A percentile compares a stretch with the other conserved stretches of the same genome.
These are phyloP conservation scores for Cladosporium velox DNA, from an alignment of 2,329 filamentous ascomycete species.

Conservation along the genomic window DNA sequence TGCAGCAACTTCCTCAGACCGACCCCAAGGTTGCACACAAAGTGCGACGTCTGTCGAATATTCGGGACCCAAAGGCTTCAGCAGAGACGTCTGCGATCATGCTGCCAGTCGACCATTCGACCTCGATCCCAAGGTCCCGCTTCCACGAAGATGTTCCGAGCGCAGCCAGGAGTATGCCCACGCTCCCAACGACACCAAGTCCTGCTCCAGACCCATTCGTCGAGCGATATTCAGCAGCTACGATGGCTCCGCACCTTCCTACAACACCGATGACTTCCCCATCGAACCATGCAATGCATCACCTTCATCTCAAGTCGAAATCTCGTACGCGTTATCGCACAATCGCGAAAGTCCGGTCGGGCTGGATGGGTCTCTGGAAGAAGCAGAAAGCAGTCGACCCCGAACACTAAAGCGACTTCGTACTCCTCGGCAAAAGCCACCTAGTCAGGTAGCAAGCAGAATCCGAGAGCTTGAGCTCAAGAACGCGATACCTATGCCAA, in stretches of 20 bases:
- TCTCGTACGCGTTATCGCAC: not conserved
- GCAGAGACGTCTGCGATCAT: not conserved
- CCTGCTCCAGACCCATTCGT: not conserved
- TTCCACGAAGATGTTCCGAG: not conserved
- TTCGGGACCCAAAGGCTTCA: not conserved
- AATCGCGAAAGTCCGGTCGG: not conserved
- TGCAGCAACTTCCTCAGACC: not conserved
- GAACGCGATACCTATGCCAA: slow-evolving; percentile 12
- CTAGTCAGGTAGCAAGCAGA: slow-evolving; percentile 7
- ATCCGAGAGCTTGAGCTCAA: slow-evolving; percentile 11
- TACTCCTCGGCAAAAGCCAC: not conserved
- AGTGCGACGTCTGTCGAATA: not conserved
- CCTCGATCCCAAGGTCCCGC: not conserved
- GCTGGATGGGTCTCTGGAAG: slow-evolving; percentile 16
- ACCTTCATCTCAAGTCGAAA: not conserved
- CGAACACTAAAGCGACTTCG: not conserved
- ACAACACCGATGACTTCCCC: not conserved
- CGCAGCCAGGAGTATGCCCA: not conserved
- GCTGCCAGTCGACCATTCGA: not conserved
- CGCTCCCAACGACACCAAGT: not conserved
- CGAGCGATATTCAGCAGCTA: not conserved
- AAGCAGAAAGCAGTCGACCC: slow-evolving; percentile 1
- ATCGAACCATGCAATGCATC: not conserved
- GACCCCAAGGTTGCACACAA: not conserved
- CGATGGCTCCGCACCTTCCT: not conserved